These are phyloP conservation scores for Corymbia maculata DNA, from an alignment of 345 rosid genomes.

Conservation along the genomic window DNA sequence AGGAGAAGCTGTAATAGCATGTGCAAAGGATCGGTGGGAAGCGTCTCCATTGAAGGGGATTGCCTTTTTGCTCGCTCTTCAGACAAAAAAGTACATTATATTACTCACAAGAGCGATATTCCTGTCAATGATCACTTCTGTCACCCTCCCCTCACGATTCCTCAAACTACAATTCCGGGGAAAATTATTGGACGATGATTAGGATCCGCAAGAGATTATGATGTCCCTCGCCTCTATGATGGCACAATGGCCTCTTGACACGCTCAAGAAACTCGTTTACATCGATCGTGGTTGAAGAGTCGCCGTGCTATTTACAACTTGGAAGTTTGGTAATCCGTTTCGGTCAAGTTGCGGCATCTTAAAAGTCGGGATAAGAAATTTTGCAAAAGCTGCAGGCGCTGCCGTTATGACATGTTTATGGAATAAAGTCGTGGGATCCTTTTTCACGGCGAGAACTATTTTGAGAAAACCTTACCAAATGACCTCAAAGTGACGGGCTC, in stretches of 20 bases:
- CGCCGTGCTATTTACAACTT: background rate
- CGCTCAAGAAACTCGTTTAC: background rate
- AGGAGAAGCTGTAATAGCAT: background rate
- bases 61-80: background rate
- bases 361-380: rapidly evolving
- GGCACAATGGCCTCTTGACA: background rate
- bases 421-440: background rate
- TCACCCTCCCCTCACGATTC: background rate
- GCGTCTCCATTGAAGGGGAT: background rate
- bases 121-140: background rate
- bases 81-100: background rate
- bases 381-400: background rate
- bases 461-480: background rate
- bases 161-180: background rate
- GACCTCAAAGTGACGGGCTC: background rate
- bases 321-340: background rate
- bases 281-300: background rate
- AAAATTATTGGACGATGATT: background rate
- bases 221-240: background rate
- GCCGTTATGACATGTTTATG: background rate
- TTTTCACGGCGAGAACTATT: background rate
- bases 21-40: background rate
- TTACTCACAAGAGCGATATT: background rate
- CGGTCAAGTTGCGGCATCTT: background rate
- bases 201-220: background rate